phyloP scores from a whole-genome alignment of 164 flowering plant species.

The Magnolia officinalis region DNA sequence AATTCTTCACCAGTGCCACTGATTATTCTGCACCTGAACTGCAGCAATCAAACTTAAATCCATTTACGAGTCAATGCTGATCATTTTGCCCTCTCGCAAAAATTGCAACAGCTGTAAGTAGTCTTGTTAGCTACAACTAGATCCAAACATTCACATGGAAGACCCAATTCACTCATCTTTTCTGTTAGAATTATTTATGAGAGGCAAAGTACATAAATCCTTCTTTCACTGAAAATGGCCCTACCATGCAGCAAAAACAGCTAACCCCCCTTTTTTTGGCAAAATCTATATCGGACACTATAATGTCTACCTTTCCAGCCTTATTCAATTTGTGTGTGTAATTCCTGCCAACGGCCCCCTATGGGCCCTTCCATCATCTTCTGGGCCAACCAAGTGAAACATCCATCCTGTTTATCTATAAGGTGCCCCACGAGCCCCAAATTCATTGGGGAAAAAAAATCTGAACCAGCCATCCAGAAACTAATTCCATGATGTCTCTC shows the following conservation, averaged over 20 bases:
- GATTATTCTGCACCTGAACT: too few relatives aligned
- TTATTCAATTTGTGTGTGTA: slow-evolving; percentile 35
- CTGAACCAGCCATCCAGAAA: not conserved
- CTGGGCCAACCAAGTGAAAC: not conserved
- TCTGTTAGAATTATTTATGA: slow-evolving; percentile 1
- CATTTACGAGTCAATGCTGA: too few relatives aligned
- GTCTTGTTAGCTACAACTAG: not conserved
- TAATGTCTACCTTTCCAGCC: slow-evolving; percentile 12
- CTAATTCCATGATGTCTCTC: slow-evolving; percentile 51
- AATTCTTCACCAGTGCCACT: too few relatives aligned
- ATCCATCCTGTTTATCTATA: not conserved
- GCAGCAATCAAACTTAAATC: too few relatives aligned
- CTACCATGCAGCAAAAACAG: not conserved
- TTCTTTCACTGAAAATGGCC: slow-evolving; percentile 6
- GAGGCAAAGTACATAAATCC: not conserved
- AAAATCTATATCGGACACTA: not conserved
- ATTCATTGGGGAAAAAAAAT: not conserved
- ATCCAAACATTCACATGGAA: not conserved
- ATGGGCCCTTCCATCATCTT: slow-evolving; percentile 15
- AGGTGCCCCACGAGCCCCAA: not conserved
- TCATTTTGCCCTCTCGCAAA: too few relatives aligned
- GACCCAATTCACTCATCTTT: slow-evolving; percentile 3
- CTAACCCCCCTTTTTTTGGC: slow-evolving; percentile 15
- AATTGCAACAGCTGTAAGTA: too few relatives aligned
- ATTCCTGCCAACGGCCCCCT: slow-evolving; percentile 20